Base-by-base conservation (phyloP, 352 stramenopile genomes). In the Thalassiosira mediterranea region DNA sequence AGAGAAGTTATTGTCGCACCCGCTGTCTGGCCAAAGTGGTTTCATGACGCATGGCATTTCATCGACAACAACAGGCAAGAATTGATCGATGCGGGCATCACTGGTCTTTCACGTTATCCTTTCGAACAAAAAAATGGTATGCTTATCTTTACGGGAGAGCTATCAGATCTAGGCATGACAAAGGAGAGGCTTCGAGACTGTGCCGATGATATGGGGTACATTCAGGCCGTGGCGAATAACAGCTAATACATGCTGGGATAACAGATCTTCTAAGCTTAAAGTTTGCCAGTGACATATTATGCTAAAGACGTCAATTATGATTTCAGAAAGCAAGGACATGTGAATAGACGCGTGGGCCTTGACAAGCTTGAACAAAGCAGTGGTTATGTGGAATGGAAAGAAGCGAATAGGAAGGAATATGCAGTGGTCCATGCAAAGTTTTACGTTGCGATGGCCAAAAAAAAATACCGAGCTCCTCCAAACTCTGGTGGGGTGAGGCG, bases 341-440 rank as follows among this genome's bases (percentile, higher is more conserved):
- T 59, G 25, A 81, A 81, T 38, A 52, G 72, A n/a, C 26, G 25
- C 25, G 28, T 31, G 8, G 48, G 67, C 37, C 72, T 81, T 46
- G 60, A 62, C 28, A 72, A 77, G 63, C 42, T 81, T 19, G 51
- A 77, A n/a, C 49, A 68, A 44, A 77, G 17, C 17, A 31, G 42
- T 0, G 37, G 48, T 13, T 76, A 64, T 42, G 13, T 13, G 11
- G 17, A 62, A 15, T 79, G 70, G 70, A 74, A 61, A 64, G 53
- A 74, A 23, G 70, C 70, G 0, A 74, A 67, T 26, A 66, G 40
- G 10, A 67, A 67, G 40, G 70, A 79, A 29, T 79, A 74, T 29
- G 63, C 61, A 48, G 42, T 67, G 3, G 60, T 79, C 21, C 62
- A 73, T 48, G 70, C 56, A 66, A 76, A 61, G 71, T 80, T 76